A percentile compares a stretch with the other conserved stretches of the same genome.
phyloP scores from a whole-genome alignment of 2,329 filamentous ascomycete genomes.

The Cercospora berteroae region DNA sequence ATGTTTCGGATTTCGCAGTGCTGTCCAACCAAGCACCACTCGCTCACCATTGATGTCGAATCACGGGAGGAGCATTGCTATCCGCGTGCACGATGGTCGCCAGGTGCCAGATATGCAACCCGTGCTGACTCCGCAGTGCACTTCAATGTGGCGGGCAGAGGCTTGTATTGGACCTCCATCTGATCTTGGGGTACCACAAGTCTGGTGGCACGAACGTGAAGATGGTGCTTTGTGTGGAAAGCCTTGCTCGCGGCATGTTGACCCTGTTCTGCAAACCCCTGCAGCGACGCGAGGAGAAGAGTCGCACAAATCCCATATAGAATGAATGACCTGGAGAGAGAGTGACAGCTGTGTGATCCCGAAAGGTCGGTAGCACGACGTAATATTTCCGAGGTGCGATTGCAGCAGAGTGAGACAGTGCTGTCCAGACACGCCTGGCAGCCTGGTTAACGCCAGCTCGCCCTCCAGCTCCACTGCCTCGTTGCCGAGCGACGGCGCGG shows the following conservation, averaged over 20 bases:
- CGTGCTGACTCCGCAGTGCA: background rate
- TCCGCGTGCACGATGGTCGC: background rate
- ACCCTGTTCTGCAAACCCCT: constrained; percentile 10
- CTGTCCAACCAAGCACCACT: background rate
- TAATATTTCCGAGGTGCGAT: constrained; percentile 12
- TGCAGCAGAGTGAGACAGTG: constrained; percentile 9
- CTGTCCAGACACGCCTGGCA: background rate
- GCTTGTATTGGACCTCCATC: background rate
- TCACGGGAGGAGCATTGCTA: background rate
- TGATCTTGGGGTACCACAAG: background rate
- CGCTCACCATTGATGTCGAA: background rate
- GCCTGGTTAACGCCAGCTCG: constrained; percentile 9
- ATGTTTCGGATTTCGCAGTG: background rate
- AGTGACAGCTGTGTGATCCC: constrained; percentile 17
- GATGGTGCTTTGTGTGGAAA: constrained; percentile 8
- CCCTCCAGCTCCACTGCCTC: background rate
- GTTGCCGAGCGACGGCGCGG: background rate
- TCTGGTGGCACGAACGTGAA: constrained; percentile 12
- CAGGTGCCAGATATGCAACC: background rate
- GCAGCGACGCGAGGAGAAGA: constrained; percentile 5
- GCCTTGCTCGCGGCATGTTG: constrained; percentile 11
- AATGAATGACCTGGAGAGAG: background rate
- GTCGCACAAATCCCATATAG: background rate
- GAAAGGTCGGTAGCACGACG: constrained; percentile 11
- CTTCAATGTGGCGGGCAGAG: background rate